Evolutionary conservation across 345 rosid genomes (phyloP), one percentile per base, ranked within the genome.

Genomic region (Cardiospermum halicacabum): DNA sequence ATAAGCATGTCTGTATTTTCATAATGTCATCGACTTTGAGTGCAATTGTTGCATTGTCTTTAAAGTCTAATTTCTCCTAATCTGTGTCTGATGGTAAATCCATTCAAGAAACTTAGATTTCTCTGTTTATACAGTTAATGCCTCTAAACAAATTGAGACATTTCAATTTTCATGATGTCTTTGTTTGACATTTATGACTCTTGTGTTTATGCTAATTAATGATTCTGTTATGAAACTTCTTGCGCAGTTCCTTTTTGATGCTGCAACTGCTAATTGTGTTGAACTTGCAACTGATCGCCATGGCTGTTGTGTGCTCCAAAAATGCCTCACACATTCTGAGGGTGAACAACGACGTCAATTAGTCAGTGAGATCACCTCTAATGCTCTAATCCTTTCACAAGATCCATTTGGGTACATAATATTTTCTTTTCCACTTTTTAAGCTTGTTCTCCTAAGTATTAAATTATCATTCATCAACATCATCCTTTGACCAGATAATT

Each of bases 221-320:
- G 28, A 11, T 55, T 65, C 60, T 28, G 39, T 27, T 54, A 18
- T 54, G 28, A 54, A 16, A 26, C 28, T 8, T 21, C 18, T 27
- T 65, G 31, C 75, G 70, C 78, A 87, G 96, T 79, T 89, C 65
- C 82, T 89, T 57, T 85, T 85, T 59, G 91, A 82, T 72, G 89
- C 91, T 48, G 82, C 87, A 24, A 77, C 75, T n/a, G 63, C 79
- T 57, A 80, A 87, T 62, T 85, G 92, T 73, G 79, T 90, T 40
- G 95, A 90, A 63, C 80, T 87, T 50, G 90, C 95, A 50, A 87
- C 86, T 26, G 92, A 87, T 66, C 68, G 87, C 31, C 90, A 87
- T 75, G 95, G 95, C 56, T 90, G 97, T 55, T 85, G 90, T 60
- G 92, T 88, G 21, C 87, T 88, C 67, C 96, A 91, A 81, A 87